Evolutionary conservation across 768 basidiomycete genomes (phyloP).

Genomic region (Hypholoma fasciculare): DNA sequence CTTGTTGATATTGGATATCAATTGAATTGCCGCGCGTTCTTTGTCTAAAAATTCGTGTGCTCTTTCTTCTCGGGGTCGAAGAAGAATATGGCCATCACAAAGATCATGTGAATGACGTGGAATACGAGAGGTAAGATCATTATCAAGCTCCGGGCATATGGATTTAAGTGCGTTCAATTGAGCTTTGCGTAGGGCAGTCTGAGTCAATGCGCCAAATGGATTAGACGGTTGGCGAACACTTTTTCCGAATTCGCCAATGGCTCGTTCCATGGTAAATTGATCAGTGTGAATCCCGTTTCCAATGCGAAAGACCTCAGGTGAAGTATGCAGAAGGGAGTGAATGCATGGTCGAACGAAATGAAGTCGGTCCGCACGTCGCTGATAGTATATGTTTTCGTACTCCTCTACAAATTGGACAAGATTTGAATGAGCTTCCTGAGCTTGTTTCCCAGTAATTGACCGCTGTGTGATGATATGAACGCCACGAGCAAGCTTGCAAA

Average conservation of each 20-base stretch:
- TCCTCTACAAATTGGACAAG: slow-evolving; percentile 28
- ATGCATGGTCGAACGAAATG: slow-evolving; percentile 16
- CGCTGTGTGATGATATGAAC: slow-evolving; percentile 25
- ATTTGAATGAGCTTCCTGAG: slow-evolving; percentile 20
- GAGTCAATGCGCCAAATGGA: neutral
- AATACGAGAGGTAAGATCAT: neutral
- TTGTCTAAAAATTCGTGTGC: neutral
- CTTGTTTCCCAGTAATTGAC: slow-evolving; percentile 15
- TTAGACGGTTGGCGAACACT: neutral
- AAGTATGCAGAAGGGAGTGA: slow-evolving; percentile 32
- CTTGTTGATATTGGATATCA: slow-evolving; percentile 2
- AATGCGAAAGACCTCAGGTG: slow-evolving; percentile 24
- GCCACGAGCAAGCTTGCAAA: slow-evolving; percentile 29
- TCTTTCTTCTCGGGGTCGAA: slow-evolving; percentile 14
- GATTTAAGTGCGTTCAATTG: neutral
- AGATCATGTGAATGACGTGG: neutral
- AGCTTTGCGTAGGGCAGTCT: neutral
- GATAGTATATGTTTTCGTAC: slow-evolving; percentile 36
- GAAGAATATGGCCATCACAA: neutral
- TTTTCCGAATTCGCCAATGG: neutral
- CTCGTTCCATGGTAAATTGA: slow-evolving; percentile 4
- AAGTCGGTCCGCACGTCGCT: slow-evolving; percentile 13
- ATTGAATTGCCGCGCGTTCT: neutral
- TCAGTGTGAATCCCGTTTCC: slow-evolving; percentile 11
- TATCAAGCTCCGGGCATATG: slow-evolving; percentile 5